Percentiles rank a stretch among this genome's conserved stretches.
These are phyloP conservation scores for Penicillium goetzii DNA, from an alignment of 495 filamentous ascomycete species.

Conservation along the genomic window DNA sequence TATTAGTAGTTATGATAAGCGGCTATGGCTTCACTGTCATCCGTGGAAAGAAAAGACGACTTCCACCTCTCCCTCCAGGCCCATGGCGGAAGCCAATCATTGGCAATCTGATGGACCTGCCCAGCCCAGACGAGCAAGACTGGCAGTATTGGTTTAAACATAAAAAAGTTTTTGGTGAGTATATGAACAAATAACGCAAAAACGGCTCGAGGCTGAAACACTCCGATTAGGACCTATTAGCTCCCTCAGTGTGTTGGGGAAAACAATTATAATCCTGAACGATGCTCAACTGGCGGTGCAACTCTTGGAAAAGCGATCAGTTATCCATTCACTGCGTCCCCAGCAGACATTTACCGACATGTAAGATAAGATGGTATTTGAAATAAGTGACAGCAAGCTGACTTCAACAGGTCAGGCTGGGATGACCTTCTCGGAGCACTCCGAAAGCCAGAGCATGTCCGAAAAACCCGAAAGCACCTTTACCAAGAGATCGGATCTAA, in stretches of 20 bases:
- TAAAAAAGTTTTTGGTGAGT: constrained; percentile 51
- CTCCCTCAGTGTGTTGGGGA: constrained; percentile 53
- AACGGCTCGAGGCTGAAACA: background rate
- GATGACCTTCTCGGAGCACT: constrained; percentile 28
- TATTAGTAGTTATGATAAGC: background rate
- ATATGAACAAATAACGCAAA: background rate
- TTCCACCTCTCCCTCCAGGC: constrained; percentile 48
- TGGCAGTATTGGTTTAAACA: constrained; percentile 53
- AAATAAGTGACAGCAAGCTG: background rate
- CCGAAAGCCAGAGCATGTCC: constrained; percentile 34
- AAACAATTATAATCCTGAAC: constrained; percentile 53
- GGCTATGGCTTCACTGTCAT: background rate
- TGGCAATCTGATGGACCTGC: constrained; percentile 53
- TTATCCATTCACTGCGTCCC: constrained; percentile 48
- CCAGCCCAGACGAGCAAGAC: constrained; percentile 42
- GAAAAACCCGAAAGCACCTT: constrained; percentile 41
- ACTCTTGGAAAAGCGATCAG: constrained; percentile 51
- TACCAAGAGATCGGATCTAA: constrained; percentile 39
- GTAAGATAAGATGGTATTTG: constrained; percentile 26
- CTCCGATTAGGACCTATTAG: constrained; percentile 49
- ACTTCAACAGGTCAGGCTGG: constrained; percentile 28
- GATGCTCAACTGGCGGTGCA: constrained; percentile 46
- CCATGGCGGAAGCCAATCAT: constrained; percentile 49
- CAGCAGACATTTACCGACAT: constrained; percentile 45
- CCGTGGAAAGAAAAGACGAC: background rate